These are phyloP conservation scores for Apiotrichum akiyoshidainum DNA, from an alignment of 1,284 basidiomycete genomes.

Conservation along the genomic window DNA sequence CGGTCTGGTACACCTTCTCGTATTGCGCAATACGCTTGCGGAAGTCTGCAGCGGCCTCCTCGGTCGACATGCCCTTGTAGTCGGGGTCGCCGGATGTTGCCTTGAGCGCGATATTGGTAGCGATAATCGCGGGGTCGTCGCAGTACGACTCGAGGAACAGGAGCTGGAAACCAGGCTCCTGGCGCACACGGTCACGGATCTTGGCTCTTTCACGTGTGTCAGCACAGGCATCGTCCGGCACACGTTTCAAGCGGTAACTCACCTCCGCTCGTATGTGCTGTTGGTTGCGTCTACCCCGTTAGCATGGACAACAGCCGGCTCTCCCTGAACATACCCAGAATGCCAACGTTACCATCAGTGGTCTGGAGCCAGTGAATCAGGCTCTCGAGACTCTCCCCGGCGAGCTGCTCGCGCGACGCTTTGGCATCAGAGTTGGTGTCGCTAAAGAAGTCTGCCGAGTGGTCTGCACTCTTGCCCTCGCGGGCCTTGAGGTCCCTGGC, in stretches of 20 bases:
- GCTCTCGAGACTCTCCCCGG: constrained; percentile 90
- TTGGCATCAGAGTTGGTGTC: constrained; percentile 78
- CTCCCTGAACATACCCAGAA: constrained; percentile 67
- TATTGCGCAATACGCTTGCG: constrained; percentile 86
- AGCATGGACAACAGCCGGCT: neutral
- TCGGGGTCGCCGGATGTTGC: constrained; percentile 95
- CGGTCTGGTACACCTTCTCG: constrained; percentile 92
- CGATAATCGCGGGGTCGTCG: constrained; percentile 89
- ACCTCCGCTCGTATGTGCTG: constrained; percentile 74
- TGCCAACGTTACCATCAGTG: constrained; percentile 93
- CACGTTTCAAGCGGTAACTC: constrained; percentile 6
- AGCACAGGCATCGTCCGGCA: neutral
- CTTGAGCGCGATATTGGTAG: constrained; percentile 92
- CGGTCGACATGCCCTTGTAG: constrained; percentile 82
- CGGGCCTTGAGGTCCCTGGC: constrained; percentile 55
- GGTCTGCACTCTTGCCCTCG: constrained; percentile 62
- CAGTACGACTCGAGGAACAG: constrained; percentile 95
- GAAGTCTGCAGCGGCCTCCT: constrained; percentile 86
- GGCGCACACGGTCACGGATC: constrained; percentile 75
- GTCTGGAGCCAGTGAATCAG: constrained; percentile 92
- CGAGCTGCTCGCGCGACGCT: constrained; percentile 73
- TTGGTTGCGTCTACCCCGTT: constrained; percentile 78
- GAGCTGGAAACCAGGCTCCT: constrained; percentile 83
- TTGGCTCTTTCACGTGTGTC: constrained; percentile 58
- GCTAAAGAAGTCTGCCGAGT: constrained; percentile 88